Base-by-base conservation (phyloP, 352 stramenopile genomes). In the Plasmopara viticola region DNA sequence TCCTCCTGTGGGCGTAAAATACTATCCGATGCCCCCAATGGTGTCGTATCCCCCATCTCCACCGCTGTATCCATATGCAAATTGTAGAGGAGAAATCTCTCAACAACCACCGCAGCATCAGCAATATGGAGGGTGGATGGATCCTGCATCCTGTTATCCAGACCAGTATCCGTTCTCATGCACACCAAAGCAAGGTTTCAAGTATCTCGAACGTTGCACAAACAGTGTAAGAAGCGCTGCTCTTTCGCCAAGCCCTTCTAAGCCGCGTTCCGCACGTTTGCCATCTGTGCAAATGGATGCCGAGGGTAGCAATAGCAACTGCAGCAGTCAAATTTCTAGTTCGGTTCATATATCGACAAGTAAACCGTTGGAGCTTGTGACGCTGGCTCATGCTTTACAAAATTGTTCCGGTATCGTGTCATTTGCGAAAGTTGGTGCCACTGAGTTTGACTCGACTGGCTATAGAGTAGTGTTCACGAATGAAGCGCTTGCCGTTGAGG, bases 391-490 rank as follows among this genome's bases (percentile, higher is more conserved):
- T 43, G 70, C 53, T 2, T 56, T 87, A 5, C 58, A 86, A 17
- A 65, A 72, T 12, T 90, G 69, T 44, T 48, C 48, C 3, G 79
- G 73, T 6, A 68, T 90, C 5, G 53, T 80, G 2, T 70, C 72
- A 5, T 78, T 90, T 48, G 65, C 56, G 10, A 87, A 86, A 33
- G 64, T 70, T 55, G 31, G 15, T n/a, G 20, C 17, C 9, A 35
- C 42, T 35, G 53, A 13, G 13, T 56, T 69, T 8, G 62, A 64
- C 28, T 56, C 66, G 10, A 60, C 63, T 12, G 53, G 70, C 1
- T 87, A 67, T 49, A 56, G 72, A 13, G 71, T 86, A 12, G 63
- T 87, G 38, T 90, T 90, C 50, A 59, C 48, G 1, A 75, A 73
- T 20, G 58, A 74, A 0, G 14, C 48, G 9, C 68, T 74, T 13